A percentile compares a stretch with the other conserved stretches of the same genome.
These are phyloP conservation scores for Phaeolepiota aurea DNA, from an alignment of 768 basidiomycete species.

Conservation along the genomic window DNA sequence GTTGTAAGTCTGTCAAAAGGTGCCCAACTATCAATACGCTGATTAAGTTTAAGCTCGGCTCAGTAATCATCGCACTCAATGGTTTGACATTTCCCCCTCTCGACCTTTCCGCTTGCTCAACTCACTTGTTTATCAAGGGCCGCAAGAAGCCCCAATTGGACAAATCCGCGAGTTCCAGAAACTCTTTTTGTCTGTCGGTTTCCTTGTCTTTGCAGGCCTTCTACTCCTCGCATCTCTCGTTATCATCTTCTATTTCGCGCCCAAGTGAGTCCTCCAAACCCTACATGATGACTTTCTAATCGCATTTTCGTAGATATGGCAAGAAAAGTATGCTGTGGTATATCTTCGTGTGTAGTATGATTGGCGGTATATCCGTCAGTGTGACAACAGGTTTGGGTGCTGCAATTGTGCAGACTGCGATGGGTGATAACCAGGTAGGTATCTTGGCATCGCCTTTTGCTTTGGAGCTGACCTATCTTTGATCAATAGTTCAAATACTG, in stretches of 20 bases:
- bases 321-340: slow-evolving; percentile 94
- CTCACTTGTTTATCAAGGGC: slow-evolving; percentile 36
- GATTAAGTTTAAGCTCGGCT: slow-evolving; percentile 52
- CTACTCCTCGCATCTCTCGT: slow-evolving; percentile 56
- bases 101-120: slow-evolving; percentile 12
- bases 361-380: slow-evolving; percentile 91
- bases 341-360: slow-evolving; percentile 91
- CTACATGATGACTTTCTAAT: slow-evolving; percentile 1
- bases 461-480: background rate
- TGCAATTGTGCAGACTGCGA: slow-evolving; percentile 74
- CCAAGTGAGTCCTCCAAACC: slow-evolving; percentile 38
- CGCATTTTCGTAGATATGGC: slow-evolving; percentile 66
- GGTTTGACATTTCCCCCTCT: slow-evolving; percentile 27
- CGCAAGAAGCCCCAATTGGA: slow-evolving; percentile 60
- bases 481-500: slow-evolving; percentile 71
- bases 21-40: background rate
- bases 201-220: slow-evolving; percentile 60
- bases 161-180: slow-evolving; percentile 65
- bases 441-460: background rate
- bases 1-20: slow-evolving; percentile 61
- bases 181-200: slow-evolving; percentile 78
- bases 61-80: slow-evolving; percentile 86
- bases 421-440: slow-evolving; percentile 71
- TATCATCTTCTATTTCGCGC: slow-evolving; percentile 81
- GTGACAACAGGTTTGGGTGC: slow-evolving; percentile 92